Evolutionary conservation across 2,329 filamentous ascomycete genomes (phyloP).

Genomic region (Nigrospora osmanthi): DNA sequence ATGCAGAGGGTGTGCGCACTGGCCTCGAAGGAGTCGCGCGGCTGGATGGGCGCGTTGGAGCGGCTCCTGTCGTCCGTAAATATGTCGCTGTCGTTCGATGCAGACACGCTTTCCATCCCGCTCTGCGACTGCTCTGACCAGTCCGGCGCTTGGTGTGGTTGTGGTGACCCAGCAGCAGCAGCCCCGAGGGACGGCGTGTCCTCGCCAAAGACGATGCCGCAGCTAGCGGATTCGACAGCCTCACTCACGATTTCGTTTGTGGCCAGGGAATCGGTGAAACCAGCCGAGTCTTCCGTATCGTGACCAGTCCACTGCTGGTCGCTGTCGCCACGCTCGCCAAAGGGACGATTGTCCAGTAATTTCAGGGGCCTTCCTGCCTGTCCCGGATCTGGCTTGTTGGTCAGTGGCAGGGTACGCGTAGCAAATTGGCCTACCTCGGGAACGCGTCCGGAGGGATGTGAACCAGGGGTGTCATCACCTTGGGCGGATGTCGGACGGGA

Average conservation of each 20-base stretch:
- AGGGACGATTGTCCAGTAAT: no score
- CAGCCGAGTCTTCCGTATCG: no score
- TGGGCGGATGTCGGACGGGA: no score
- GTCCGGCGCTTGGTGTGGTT: slow-evolving; percentile 6
- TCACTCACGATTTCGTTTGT: not conserved
- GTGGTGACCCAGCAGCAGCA: not conserved
- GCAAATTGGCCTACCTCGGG: no score
- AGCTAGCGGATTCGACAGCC: slow-evolving; percentile 2
- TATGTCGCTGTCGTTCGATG: slow-evolving; percentile 13
- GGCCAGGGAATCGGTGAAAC: not conserved
- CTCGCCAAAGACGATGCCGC: slow-evolving; percentile 13
- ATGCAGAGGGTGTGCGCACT: slow-evolving; percentile 48
- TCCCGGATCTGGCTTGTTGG: no score
- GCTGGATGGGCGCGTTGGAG: slow-evolving; percentile 22
- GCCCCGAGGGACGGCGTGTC: slow-evolving; percentile 7
- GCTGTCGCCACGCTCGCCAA: no score
- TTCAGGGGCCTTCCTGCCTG: no score
- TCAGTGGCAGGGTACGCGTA: no score
- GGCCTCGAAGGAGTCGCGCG: slow-evolving; percentile 13
- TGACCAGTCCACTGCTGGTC: no score
- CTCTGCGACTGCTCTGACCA: slow-evolving; percentile 27
- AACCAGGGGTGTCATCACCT: no score
- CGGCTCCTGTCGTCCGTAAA: slow-evolving; percentile 18
- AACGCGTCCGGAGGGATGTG: no score
- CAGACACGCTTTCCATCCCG: slow-evolving; percentile 12